Conservation (phyloP, 805 yeast species). For the Saturnispora sekii region DNA sequence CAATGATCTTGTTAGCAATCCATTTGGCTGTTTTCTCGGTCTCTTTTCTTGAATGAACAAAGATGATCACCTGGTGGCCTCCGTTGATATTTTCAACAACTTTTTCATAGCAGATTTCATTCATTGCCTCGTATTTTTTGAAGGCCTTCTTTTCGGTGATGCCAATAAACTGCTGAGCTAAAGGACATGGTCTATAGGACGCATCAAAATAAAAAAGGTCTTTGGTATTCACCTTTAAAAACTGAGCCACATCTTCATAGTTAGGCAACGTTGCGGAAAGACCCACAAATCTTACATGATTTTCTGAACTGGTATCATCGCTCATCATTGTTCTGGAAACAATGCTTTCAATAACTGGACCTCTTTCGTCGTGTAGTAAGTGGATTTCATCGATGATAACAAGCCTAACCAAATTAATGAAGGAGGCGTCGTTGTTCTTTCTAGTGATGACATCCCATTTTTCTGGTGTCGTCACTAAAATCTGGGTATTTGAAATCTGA, state of each 20-base stretch:
- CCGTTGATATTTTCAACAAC: constrained; percentile 52
- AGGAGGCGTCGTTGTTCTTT: constrained; percentile 59
- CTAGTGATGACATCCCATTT: constrained; percentile 96
- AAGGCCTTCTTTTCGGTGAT: constrained; percentile 75
- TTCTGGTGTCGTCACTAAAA: constrained; percentile 90
- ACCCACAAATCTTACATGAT: constrained; percentile 62
- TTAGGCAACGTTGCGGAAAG: constrained; percentile 91
- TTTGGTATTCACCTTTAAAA: constrained; percentile 49
- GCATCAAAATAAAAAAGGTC: constrained; percentile 79
- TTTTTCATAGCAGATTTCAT: constrained; percentile 82
- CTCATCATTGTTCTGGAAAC: constrained; percentile 63
- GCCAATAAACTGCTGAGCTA: constrained; percentile 82
- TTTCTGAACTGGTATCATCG: constrained; percentile 32
- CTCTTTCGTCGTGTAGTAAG: constrained; percentile 86
- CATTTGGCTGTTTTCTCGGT: constrained; percentile 76
- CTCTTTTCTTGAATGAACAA: constrained; percentile 91
- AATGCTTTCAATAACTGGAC: constrained; percentile 85
- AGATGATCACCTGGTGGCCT: constrained; percentile 73
- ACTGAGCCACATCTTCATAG: constrained; percentile 75
- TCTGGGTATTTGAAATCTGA: constrained; percentile 70
- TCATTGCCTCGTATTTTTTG: constrained; percentile 72
- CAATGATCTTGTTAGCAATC: constrained; percentile 52
- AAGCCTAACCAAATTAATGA: constrained; percentile 53
- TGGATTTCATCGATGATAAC: constrained; percentile 89
- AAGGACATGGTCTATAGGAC: constrained; percentile 83